phyloP scores from a whole-genome alignment of 2,329 filamentous ascomycete species.

The Byssothecium circinans region DNA sequence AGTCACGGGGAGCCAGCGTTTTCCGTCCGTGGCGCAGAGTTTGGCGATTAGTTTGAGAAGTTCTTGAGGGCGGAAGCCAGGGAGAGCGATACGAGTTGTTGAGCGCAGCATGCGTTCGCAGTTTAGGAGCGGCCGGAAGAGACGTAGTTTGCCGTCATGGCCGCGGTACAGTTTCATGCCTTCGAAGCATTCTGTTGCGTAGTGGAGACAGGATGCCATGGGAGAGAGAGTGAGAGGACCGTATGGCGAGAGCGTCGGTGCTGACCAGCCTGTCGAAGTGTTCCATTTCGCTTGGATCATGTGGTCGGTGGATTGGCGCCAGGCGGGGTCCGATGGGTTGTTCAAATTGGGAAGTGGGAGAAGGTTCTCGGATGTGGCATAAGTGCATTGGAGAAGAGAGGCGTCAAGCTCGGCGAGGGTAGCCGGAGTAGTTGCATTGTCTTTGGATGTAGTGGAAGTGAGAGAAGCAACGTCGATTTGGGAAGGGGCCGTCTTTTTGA shows the following conservation, averaged over 20 bases:
- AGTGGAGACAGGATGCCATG: slow-evolving; percentile 79
- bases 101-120: slow-evolving; percentile 62
- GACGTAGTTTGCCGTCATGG: slow-evolving; percentile 69
- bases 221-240: slow-evolving; percentile 77
- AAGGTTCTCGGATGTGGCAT: slow-evolving; percentile 40
- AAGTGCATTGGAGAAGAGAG: slow-evolving; percentile 46
- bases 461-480: slow-evolving; percentile 30
- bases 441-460: slow-evolving; percentile 8
- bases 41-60: slow-evolving; percentile 73
- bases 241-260: slow-evolving; percentile 74
- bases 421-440: too few species aligned
- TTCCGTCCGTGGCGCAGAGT: slow-evolving; percentile 71
- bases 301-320: slow-evolving; percentile 72
- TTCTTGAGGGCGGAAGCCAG: slow-evolving; percentile 70
- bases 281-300: slow-evolving; percentile 80
- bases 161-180: slow-evolving; percentile 74
- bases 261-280: slow-evolving; percentile 66
- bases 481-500: slow-evolving; percentile 35
- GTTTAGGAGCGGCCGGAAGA: slow-evolving; percentile 78
- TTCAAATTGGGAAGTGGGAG: slow-evolving; percentile 47
- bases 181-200: slow-evolving; percentile 90
- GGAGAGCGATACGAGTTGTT: slow-evolving; percentile 69
- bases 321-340: slow-evolving; percentile 43
- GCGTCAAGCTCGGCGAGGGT: slow-evolving; percentile 47
- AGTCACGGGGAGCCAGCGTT: slow-evolving; percentile 75